Percentiles rank a stretch among this genome's conserved stretches.
phyloP scores from a whole-genome alignment of 495 filamentous ascomycete genomes.

The Podospora anserina region DNA sequence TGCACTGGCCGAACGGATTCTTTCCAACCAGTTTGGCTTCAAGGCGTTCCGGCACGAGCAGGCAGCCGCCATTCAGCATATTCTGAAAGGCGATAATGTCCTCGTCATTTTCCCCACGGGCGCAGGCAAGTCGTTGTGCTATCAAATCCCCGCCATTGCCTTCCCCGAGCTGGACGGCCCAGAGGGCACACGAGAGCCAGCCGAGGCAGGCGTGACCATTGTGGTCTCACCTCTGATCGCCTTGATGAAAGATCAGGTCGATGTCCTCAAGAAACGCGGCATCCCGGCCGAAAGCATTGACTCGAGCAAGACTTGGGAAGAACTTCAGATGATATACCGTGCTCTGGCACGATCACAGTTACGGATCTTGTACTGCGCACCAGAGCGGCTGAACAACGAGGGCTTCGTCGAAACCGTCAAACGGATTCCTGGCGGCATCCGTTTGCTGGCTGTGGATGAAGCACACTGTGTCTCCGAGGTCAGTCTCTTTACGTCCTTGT shows the following conservation, averaged over 20 bases:
- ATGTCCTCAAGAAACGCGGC: constrained; percentile 46
- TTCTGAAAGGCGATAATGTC: constrained; percentile 49
- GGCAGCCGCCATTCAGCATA: constrained; percentile 47
- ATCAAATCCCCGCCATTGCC: constrained; percentile 54
- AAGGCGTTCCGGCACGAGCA: constrained; percentile 52
- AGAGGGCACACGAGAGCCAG: constrained; percentile 21
- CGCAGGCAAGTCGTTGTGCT: constrained; percentile 57
- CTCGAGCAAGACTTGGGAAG: constrained; percentile 49
- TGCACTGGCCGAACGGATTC: constrained; percentile 17
- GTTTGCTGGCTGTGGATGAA: constrained; percentile 57
- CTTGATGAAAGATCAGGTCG: constrained; percentile 59
- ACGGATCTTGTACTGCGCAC: constrained; percentile 56
- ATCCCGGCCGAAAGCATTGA: constrained; percentile 53
- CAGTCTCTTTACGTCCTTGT: neutral
- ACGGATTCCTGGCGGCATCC: constrained; percentile 48
- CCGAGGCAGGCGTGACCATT: constrained; percentile 45
- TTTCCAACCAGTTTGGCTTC: constrained; percentile 48
- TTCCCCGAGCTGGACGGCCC: constrained; percentile 47
- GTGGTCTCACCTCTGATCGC: constrained; percentile 57
- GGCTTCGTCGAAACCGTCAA: constrained; percentile 55
- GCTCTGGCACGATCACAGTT: constrained; percentile 44
- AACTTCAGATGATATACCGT: constrained; percentile 44
- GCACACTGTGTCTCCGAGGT: constrained; percentile 57
- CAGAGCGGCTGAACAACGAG: constrained; percentile 58
- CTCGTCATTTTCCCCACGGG: constrained; percentile 59